Base-by-base conservation (phyloP, 2,329 filamentous ascomycete genomes). In the Diaporthe citri region DNA sequence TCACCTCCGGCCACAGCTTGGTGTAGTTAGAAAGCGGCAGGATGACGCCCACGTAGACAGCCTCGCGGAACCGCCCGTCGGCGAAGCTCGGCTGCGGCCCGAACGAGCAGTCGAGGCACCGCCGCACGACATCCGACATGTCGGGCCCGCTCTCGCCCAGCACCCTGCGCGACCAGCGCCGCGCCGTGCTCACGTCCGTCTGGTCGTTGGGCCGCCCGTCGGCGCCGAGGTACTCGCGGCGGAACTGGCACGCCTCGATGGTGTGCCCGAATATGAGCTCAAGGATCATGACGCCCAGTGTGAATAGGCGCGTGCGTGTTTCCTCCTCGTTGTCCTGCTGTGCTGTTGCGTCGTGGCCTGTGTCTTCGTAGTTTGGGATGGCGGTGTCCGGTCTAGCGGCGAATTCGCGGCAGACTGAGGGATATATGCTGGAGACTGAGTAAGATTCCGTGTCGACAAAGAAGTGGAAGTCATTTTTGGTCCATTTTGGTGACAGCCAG, bases 291-390 rank as follows among this genome's bases (percentile, higher is more conserved):
- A 55, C 52, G 13, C 52, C 52, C 13, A 55, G 5, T 8, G 52
- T 55, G 52, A 55, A 55, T 13, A 55, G 52, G 52, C 52, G 52
- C 25, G 52, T 10, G 15, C 52, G 25, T 28, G 52, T 55, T 12
- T 55, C 52, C 15, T 55, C 52, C 25, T 55, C 25, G 52, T 17
- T 55, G 12, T 55, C 52, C 13, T 31, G 25, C n/a, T 55, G 12
- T 4, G 12, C n/a, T 15, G 12, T 8, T 28, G 25, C 1, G 15
- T 31, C 7, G 0, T 20, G 12, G 2, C 5, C 5, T 28, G 12
- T 7, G 52, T 31, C 52, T 31, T 55, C 25, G 13, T 17, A 2
- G 52, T 25, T 15, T 17, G 13, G 25, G 25, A 31, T 31, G 52
- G 52, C 15, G 25, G 13, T 17, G 4, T 31, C 25, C 4, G 13